Percentiles rank a stretch among this genome's conserved stretches.
Conservation (phyloP, 208 protist genomes). For the Acanthamoeba castellanii region DNA sequence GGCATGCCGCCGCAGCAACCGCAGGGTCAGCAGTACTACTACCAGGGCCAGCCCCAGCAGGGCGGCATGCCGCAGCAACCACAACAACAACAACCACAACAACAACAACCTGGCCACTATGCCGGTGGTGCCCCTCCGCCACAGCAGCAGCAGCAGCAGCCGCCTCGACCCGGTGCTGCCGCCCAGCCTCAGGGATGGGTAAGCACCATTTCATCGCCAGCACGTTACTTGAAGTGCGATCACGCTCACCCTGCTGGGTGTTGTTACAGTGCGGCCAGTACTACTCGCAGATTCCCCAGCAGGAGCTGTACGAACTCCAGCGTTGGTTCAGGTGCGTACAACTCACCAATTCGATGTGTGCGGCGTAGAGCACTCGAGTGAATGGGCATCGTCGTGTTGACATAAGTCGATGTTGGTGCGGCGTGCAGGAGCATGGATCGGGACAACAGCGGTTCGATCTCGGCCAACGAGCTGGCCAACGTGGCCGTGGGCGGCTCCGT, state of each 20-base stretch:
- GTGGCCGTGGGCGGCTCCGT: slow-evolving; percentile 48
- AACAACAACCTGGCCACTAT: too few species aligned
- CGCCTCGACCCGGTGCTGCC: neutral
- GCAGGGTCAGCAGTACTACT: neutral
- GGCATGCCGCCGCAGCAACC: neutral
- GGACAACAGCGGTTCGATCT: slow-evolving; percentile 45
- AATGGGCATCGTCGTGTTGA: too few species aligned
- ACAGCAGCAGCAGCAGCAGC: neutral
- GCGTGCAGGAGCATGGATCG: slow-evolving; percentile 13
- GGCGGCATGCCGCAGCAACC: too few species aligned
- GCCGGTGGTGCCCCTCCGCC: neutral
- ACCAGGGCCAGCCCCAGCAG: too few species aligned
- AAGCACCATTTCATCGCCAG: neutral
- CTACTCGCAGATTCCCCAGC: neutral
- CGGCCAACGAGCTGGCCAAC: slow-evolving; percentile 72
- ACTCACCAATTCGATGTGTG: too few species aligned
- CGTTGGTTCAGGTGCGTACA: slow-evolving; percentile 43
- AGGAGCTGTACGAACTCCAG: slow-evolving; percentile 69
- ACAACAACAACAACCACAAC: too few species aligned
- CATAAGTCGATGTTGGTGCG: too few species aligned
- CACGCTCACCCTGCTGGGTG: too few species aligned
- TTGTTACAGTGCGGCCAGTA: slow-evolving; percentile 25
- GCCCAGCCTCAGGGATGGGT: neutral
- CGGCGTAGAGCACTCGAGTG: too few species aligned
- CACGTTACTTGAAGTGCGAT: too few species aligned